These are phyloP conservation scores for Pythium aquatile DNA, from an alignment of 352 stramenopile genomes.

Conservation along the genomic window DNA sequence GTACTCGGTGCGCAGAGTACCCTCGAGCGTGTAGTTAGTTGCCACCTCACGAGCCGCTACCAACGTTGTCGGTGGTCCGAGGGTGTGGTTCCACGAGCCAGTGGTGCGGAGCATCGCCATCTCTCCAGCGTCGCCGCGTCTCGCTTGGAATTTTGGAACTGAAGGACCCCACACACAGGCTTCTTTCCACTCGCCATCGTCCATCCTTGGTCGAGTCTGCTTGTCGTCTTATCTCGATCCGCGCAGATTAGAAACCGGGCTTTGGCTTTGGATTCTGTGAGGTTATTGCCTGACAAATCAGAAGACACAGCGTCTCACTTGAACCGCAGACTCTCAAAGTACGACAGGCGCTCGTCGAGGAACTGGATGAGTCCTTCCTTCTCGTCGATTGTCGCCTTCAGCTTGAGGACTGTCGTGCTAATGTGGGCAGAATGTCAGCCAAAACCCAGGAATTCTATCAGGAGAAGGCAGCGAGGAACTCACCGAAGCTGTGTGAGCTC, in stretches of 20 bases:
- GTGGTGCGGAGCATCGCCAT: background rate
- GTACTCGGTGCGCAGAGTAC: constrained; percentile 8
- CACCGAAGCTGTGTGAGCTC: constrained; percentile 18
- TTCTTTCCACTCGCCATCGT: background rate
- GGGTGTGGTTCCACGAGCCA: background rate
- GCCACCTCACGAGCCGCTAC: background rate
- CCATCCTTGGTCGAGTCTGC: background rate
- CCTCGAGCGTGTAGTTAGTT: background rate
- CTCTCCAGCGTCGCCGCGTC: background rate
- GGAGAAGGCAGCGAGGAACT: background rate
- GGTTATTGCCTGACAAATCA: background rate
- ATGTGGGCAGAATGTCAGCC: background rate
- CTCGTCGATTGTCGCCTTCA: constrained; percentile 54
- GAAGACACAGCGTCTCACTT: constrained; percentile 3
- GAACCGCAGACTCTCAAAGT: constrained; percentile 38
- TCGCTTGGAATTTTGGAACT: background rate
- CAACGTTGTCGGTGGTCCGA: background rate
- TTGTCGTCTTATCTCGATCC: background rate
- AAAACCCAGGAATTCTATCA: background rate
- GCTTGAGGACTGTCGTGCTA: constrained; percentile 50
- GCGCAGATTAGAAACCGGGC: background rate
- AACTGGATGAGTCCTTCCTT: constrained; percentile 64
- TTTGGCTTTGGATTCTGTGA: too few species aligned
- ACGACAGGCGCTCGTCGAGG: constrained; percentile 49
- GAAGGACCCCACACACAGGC: background rate